Percentiles rank a stretch among this genome's conserved stretches.
Evolutionary conservation across 2,329 filamentous ascomycete species (phyloP).

Genomic region (Beauveria pseudobassiana): DNA sequence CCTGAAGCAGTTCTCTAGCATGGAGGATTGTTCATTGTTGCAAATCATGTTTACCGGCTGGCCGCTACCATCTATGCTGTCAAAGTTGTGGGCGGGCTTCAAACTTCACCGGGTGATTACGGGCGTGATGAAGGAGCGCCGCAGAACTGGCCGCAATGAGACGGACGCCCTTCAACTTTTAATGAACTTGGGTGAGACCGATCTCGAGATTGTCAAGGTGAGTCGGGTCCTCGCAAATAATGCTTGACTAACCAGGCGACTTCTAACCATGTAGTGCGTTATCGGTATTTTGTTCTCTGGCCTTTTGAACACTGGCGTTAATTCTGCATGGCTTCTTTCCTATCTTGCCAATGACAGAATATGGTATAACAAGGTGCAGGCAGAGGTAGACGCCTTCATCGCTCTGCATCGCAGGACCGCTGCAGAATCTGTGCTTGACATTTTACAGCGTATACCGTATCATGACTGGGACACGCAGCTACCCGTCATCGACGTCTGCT

Average conservation of each 20-base stretch:
- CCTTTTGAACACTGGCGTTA: slow-evolving; percentile 49
- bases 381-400: slow-evolving; percentile 39
- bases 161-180: slow-evolving; percentile 46
- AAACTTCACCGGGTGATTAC: slow-evolving; percentile 42
- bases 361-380: slow-evolving; percentile 37
- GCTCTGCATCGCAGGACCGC: slow-evolving; percentile 30
- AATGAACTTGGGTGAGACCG: slow-evolving; percentile 42
- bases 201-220: slow-evolving; percentile 35
- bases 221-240: slow-evolving; percentile 10
- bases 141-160: slow-evolving; percentile 30
- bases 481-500: slow-evolving; percentile 41
- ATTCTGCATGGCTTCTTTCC: slow-evolving; percentile 44
- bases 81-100: slow-evolving; percentile 36
- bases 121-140: slow-evolving; percentile 38
- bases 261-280: slow-evolving; percentile 31
- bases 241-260: too few species aligned
- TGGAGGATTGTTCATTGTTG: slow-evolving; percentile 36
- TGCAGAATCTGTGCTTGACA: slow-evolving; percentile 24
- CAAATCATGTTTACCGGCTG: slow-evolving; percentile 47
- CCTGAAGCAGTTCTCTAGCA: slow-evolving; percentile 36
- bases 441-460: slow-evolving; percentile 36
- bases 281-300: slow-evolving; percentile 49
- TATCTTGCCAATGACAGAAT: slow-evolving; percentile 38
- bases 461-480: slow-evolving; percentile 51
- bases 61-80: slow-evolving; percentile 35